phyloP scores from a whole-genome alignment of 78 protist genomes.

The Dictyostelium firmibasis region DNA sequence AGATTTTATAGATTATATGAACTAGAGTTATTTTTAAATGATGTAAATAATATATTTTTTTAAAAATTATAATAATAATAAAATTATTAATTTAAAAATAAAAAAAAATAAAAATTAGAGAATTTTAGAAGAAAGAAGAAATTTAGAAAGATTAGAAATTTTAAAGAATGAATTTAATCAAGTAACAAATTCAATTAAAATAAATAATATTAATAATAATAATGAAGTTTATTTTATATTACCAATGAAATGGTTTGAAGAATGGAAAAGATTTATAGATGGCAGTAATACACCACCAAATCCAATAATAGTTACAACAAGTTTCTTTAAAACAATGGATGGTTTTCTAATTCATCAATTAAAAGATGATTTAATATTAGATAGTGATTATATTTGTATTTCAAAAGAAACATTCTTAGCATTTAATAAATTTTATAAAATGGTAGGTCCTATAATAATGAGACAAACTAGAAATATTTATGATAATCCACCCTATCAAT shows the following conservation, averaged over 20 bases:
- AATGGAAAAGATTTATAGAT: constrained; percentile 46
- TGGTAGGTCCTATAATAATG: constrained; percentile 38
- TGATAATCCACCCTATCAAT: constrained; percentile 12
- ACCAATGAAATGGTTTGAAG: constrained; percentile 22
- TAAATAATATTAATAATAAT: neutral
- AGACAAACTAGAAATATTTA: constrained; percentile 34
- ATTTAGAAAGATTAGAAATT: neutral
- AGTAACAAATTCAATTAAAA: neutral
- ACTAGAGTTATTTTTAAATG: constrained; percentile 3
- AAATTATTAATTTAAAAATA: too few species aligned
- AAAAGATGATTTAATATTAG: neutral
- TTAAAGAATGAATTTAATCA: constrained; percentile 16
- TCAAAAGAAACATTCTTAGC: constrained; percentile 35
- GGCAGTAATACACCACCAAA: neutral
- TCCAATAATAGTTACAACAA: neutral
- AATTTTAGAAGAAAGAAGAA: constrained; percentile 26
- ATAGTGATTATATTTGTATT: constrained; percentile 37
- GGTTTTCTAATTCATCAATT: neutral
- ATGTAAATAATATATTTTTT: constrained; percentile 1
- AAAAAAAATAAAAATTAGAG: neutral
- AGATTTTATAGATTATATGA: constrained; percentile 48
- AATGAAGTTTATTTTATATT: constrained; percentile 11
- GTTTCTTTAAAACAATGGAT: neutral
- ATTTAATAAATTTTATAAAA: constrained; percentile 4
- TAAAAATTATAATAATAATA: neutral